phyloP scores from a whole-genome alignment of 179 eudicot species.

The Heliamphora pulchella region DNA sequence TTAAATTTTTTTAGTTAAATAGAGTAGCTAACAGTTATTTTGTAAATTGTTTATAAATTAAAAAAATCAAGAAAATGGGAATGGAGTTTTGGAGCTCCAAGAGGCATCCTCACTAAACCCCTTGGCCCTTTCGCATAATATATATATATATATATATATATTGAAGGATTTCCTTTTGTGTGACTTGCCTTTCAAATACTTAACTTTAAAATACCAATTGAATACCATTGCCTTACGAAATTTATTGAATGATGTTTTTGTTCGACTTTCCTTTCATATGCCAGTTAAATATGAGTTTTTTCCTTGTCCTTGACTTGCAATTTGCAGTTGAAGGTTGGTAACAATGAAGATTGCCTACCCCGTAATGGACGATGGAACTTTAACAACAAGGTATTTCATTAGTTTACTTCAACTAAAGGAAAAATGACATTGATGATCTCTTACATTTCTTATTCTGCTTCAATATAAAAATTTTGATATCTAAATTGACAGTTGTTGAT shows the following conservation, averaged over 20 bases:
- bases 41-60: too few species aligned
- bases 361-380: constrained; percentile 82
- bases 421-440: background rate
- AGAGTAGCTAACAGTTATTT: too few species aligned
- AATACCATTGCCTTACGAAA: background rate
- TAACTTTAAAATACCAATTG: background rate
- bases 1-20: too few species aligned
- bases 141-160: too few species aligned
- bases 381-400: constrained; percentile 56
- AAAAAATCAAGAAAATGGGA: too few species aligned
- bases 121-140: too few species aligned
- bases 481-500: constrained; percentile 18
- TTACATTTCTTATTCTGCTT: background rate
- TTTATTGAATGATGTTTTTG: background rate
- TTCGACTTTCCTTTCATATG: background rate
- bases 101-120: too few species aligned
- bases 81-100: too few species aligned
- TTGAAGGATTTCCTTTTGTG: too few species aligned
- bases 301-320: background rate
- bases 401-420: constrained; percentile 8
- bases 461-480: background rate
- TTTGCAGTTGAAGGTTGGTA: constrained; percentile 71
- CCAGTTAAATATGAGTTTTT: too few species aligned
- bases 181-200: too few species aligned
- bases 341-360: constrained; percentile 58